Conservation (phyloP, 2,329 filamentous ascomycete genomes). For the Chrysoporthe cubensis region DNA sequence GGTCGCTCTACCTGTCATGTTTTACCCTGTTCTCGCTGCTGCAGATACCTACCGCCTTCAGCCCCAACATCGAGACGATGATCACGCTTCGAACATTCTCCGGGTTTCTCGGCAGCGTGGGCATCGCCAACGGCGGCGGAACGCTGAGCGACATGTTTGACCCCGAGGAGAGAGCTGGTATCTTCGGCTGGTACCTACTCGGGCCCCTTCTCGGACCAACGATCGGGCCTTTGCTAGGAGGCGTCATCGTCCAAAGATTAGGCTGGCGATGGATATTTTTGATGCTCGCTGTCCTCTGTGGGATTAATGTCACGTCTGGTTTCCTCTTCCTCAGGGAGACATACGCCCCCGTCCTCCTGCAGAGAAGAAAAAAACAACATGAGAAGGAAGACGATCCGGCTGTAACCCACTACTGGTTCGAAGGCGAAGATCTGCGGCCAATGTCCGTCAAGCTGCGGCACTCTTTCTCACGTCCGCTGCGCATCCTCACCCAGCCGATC, state of each 20-base stretch:
- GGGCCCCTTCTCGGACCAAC: constrained; percentile 25
- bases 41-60: constrained; percentile 21
- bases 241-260: constrained; percentile 19
- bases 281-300: constrained; percentile 19
- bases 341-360: constrained; percentile 17
- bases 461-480: constrained; percentile 19
- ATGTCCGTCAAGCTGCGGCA: constrained; percentile 15
- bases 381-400: constrained; percentile 2
- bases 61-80: constrained; percentile 24
- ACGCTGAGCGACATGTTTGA: constrained; percentile 27
- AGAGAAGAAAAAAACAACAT: constrained; percentile 9
- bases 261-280: constrained; percentile 27
- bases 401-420: constrained; percentile 7
- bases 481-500: constrained; percentile 24
- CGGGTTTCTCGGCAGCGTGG: constrained; percentile 24
- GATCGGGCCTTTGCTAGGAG: constrained; percentile 23
- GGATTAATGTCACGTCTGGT: constrained; percentile 11
- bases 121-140: constrained; percentile 26
- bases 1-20: constrained; percentile 20
- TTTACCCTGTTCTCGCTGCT: constrained; percentile 24
- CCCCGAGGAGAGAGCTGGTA: constrained; percentile 20
- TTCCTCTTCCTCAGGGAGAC: constrained; percentile 23
- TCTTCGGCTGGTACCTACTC: constrained; percentile 25
- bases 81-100: constrained; percentile 18
- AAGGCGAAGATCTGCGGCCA: constrained; percentile 17